phyloP scores from a whole-genome alignment of 1,139 yeast genomes.

The Yamadazyma conglobata region DNA sequence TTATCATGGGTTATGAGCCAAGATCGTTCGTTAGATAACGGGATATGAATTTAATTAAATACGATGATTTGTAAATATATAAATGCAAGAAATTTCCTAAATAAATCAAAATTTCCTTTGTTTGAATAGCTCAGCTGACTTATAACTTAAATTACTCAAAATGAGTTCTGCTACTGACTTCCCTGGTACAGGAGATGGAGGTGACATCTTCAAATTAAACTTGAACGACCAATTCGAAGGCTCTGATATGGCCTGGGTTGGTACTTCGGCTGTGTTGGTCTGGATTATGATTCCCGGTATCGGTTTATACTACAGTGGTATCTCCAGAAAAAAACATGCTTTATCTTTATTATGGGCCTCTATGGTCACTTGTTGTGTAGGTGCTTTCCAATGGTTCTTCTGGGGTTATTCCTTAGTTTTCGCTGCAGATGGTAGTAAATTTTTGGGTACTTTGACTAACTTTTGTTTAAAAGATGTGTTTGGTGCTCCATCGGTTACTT shows the following conservation, averaged over 20 bases:
- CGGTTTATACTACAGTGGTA: conserved; percentile 85
- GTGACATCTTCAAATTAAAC: conserved; percentile 70
- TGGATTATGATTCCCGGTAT: conserved; percentile 97
- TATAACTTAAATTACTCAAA: no score
- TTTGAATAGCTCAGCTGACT: no score
- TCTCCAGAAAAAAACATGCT: conserved; percentile 90
- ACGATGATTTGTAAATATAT: no score
- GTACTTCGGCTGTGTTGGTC: conserved; percentile 69
- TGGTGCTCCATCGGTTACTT: conserved; percentile 72
- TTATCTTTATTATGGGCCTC: conserved; percentile 91
- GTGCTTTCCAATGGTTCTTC: conserved; percentile 92
- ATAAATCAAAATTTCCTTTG: no score
- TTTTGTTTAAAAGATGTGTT: conserved; percentile 77
- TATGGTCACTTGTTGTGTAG: conserved; percentile 76
- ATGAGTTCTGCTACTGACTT: conserved; percentile 16
- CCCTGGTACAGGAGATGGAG: conserved; percentile 66
- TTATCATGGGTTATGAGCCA: no score
- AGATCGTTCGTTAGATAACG: no score
- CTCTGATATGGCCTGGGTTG: conserved; percentile 89
- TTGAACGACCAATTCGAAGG: conserved; percentile 69
- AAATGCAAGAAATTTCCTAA: no score
- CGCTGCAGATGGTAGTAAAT: conserved; percentile 57
- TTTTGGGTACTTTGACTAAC: conserved; percentile 77
- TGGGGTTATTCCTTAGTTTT: conserved; percentile 94
- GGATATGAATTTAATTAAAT: no score